Conservation (phyloP, 331 rosid genomes). For the Quercus lobata region DNA sequence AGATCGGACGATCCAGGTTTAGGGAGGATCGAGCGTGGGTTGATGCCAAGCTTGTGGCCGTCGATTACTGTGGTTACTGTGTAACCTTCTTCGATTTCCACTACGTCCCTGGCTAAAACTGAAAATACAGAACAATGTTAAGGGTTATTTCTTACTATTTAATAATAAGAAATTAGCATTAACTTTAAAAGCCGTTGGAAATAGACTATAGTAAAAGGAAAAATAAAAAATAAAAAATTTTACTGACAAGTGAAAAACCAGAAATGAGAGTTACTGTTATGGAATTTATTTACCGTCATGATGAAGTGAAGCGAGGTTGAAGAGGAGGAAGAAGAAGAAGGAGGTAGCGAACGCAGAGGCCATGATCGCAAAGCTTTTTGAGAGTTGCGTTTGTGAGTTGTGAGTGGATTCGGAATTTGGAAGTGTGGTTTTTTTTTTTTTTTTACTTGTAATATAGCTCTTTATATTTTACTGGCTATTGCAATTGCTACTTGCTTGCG, state of each 20-base stretch:
- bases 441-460: too few species aligned
- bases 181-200: too few species aligned
- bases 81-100: slow-evolving; percentile 55
- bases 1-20: slow-evolving; percentile 53
- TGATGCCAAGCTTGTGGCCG: slow-evolving; percentile 52
- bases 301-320: slow-evolving; percentile 10
- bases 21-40: slow-evolving; percentile 35
- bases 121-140: neutral
- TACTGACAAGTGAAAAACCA: too few species aligned
- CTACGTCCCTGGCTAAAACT: slow-evolving; percentile 20
- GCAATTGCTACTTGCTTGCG: too few species aligned
- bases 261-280: neutral
- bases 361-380: neutral
- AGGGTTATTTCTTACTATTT: neutral
- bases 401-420: too few species aligned
- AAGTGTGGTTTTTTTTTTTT: too few species aligned
- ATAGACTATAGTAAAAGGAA: too few species aligned
- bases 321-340: slow-evolving; percentile 17
- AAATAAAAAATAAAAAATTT: too few species aligned
- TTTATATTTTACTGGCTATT: too few species aligned
- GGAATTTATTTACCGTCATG: slow-evolving; percentile 21
- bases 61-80: slow-evolving; percentile 53
- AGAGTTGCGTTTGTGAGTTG: neutral
- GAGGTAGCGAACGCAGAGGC: neutral
- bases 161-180: too few species aligned